These are phyloP conservation scores for Pythium folliculosum DNA, from an alignment of 352 stramenopile genomes.

Conservation along the genomic window DNA sequence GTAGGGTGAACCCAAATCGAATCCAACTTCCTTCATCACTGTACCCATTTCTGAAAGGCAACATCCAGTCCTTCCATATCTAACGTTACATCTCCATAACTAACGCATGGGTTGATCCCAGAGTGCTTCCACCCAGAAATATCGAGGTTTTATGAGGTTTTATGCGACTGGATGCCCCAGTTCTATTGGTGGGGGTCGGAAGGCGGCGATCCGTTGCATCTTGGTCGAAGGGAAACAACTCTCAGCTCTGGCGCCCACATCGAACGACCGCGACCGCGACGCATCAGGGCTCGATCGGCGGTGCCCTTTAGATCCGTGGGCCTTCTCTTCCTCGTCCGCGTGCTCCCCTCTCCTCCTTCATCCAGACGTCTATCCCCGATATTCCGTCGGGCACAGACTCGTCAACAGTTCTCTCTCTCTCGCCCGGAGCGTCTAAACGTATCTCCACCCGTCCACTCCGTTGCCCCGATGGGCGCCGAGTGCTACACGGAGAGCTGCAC, in stretches of 20 bases:
- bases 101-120: slow-evolving; percentile 6
- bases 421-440: neutral
- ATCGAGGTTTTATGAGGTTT: slow-evolving; percentile 21
- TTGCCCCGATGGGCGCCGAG: slow-evolving; percentile 51
- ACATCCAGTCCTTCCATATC: slow-evolving; percentile 1
- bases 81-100: slow-evolving; percentile 2
- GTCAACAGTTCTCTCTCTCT: slow-evolving; percentile 9
- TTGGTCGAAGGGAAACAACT: slow-evolving; percentile 9
- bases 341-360: neutral
- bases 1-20: too few relatives aligned
- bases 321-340: too few relatives aligned
- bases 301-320: too few relatives aligned
- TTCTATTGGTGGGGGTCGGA: slow-evolving; percentile 21
- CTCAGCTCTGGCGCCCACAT: neutral
- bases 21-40: too few relatives aligned
- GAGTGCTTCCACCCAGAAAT: neutral
- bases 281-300: too few relatives aligned
- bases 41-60: neutral
- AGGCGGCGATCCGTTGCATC: slow-evolving; percentile 20
- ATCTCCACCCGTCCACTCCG: slow-evolving; percentile 2
- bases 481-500: slow-evolving; percentile 61
- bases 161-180: slow-evolving; percentile 11
- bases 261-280: too few relatives aligned
- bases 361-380: neutral
- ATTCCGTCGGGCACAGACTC: neutral